Evolutionary conservation across 192 early-diverging fungal species (phyloP), one percentile per base, ranked within the genome.

Genomic region (Coemansia sp.): DNA sequence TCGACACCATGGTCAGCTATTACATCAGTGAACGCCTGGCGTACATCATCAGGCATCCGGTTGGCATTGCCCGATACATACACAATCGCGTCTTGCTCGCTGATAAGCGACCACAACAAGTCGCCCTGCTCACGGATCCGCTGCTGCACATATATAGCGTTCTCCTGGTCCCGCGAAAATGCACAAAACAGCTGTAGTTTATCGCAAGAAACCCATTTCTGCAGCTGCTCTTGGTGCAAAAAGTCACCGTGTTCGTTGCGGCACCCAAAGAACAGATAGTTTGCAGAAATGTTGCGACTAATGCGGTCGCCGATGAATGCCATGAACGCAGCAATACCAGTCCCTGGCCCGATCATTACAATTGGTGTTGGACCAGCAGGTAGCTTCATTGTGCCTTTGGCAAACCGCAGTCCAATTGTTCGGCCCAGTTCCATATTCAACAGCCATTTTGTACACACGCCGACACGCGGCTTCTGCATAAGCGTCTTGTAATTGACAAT

Each of bases 261-360:
- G 58, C 87, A 92, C 14, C 97, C 97, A 72, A 94, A 89, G 71
- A 98, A 90, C 53, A 98, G 63, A 1, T 86, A 64, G 59, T 93
- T 94, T 25, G 86, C 46, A 1, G n/a, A 37, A 26, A 57, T 40
- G 24, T 74, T 79, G 31, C 75, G 49, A 4, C 51, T 34, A 12
- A 84, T 56, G 0, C 93, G 82, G 9, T 83, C 70, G 44, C 87
- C 73, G 14, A 94, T 58, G 47, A 95, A 86, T 24, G 92, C 75
- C 63, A 93, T 83, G 84, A 99, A 94, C 0, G 96, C 91, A 8
- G 97, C 95, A 20, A 99, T 83, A 17, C 96, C 96, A 0, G 96
- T 98, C 5, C 91, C 91, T 3, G 80, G 92, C 0, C 92, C 97
- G 55, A 97, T 88, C 57, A 91, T 86, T 31, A 97, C 87, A 0